Percentiles rank a stretch among this genome's conserved stretches.
Evolutionary conservation across 73 alveolate genomes (phyloP).

Genomic region (Paramecium primaurelia): DNA sequence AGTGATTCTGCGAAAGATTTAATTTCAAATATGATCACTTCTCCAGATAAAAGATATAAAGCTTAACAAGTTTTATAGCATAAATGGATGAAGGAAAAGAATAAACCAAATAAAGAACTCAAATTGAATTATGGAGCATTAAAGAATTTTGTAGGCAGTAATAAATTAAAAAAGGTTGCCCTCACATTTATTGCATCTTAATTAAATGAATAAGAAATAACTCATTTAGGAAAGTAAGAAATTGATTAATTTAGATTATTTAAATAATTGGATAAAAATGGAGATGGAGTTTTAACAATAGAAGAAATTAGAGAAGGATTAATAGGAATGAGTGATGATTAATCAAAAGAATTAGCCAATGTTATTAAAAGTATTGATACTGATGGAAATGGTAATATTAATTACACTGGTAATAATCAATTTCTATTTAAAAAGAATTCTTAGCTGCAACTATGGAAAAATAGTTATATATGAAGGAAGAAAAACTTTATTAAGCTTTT

Average conservation of each 20-base stretch:
- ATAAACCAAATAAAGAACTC: constrained; percentile 50
- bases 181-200: constrained; percentile 66
- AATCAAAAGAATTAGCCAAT: constrained; percentile 43
- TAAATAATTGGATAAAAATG: constrained; percentile 62
- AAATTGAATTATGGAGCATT: constrained; percentile 50
- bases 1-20: constrained; percentile 70
- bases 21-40: constrained; percentile 64
- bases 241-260: constrained; percentile 31
- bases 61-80: constrained; percentile 64
- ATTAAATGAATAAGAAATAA: constrained; percentile 58
- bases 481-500: constrained; percentile 60
- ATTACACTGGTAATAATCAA: constrained; percentile 48
- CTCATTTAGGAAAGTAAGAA: constrained; percentile 57
- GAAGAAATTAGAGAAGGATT: constrained; percentile 70
- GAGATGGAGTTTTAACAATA: constrained; percentile 71
- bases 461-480: constrained; percentile 58
- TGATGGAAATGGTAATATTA: constrained; percentile 66
- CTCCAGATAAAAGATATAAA: constrained; percentile 65
- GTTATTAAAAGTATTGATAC: constrained; percentile 62
- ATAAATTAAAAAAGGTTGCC: constrained; percentile 63
- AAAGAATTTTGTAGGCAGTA: constrained; percentile 52
- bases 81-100: constrained; percentile 64
- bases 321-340: constrained; percentile 39
- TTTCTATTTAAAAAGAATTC: constrained; percentile 29
- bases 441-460: constrained; percentile 70